These are phyloP conservation scores for Suhomyces anneliseae DNA, from an alignment of 1,139 yeast species.

Conservation along the genomic window DNA sequence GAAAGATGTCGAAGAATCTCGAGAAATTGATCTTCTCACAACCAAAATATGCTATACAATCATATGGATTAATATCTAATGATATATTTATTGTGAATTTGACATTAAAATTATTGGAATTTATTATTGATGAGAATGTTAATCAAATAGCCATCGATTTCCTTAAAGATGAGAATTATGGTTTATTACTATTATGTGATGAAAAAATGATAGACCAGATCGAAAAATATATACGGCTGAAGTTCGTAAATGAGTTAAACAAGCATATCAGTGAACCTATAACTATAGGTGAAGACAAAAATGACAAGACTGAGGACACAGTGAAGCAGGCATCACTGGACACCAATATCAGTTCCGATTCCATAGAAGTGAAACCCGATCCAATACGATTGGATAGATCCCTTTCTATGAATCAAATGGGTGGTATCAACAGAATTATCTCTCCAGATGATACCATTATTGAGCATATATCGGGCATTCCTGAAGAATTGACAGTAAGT, in stretches of 20 bases:
- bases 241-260: constrained; percentile 15
- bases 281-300: neutral
- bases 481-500: constrained; percentile 4
- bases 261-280: constrained; percentile 6
- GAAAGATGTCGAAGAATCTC: constrained; percentile 6
- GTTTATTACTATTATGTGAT: constrained; percentile 32
- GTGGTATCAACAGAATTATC: neutral
- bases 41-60: constrained; percentile 5
- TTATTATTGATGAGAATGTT: constrained; percentile 15
- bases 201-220: constrained; percentile 28
- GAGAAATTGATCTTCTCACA: constrained; percentile 10
- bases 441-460: constrained; percentile 4
- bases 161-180: constrained; percentile 33
- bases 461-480: constrained; percentile 2
- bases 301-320: neutral
- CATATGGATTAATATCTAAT: constrained; percentile 7
- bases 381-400: neutral
- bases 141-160: constrained; percentile 25
- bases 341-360: no score
- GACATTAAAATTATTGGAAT: constrained; percentile 21
- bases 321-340: neutral
- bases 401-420: neutral
- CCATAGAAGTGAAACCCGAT: neutral
- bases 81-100: constrained; percentile 40
- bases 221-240: constrained; percentile 26